Evolutionary conservation across 2,329 filamentous ascomycete species (phyloP), one percentile per base, ranked within the genome.

Genomic region (Pseudodiploospora longispora): DNA sequence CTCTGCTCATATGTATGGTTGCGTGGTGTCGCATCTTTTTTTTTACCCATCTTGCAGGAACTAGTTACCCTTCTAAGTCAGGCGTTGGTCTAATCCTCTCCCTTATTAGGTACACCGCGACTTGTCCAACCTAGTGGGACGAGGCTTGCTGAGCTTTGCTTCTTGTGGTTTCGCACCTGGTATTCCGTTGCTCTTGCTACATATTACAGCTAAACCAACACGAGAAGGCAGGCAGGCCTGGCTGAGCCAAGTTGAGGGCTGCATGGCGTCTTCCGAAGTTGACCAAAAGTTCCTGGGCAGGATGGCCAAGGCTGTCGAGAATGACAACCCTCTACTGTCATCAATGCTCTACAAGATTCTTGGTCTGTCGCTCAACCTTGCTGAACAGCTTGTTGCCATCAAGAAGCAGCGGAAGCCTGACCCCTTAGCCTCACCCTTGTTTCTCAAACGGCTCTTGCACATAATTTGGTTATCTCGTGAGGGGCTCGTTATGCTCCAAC

Each of bases 381-480:
- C 89, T 3, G 81, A 84, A 46, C 87, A 91, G 58, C 80, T 97
- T 32, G 76, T 91, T 48, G 80, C 82, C 39, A 91, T 90, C 6
- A 82, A 88, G 53, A 91, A 87, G 63, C 76, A 93, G 42, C 86
- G 89, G 36, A 82, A 82, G 50, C 74, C 89, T n/a, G 89, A 95
- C 56, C 78, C 80, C 5, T 81, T 83, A n/a, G 76, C 83, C 38
- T 80, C 87, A 49, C 86, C 87, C 2, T 83, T 87, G 52, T 87
- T 87, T 3, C 74, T 95, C 10, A 81, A 93, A 52, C 77, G 95
- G 28, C 88, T 95, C 42, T 65, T 77, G 57, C 89, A 95, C 63
- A 96, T 98, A 53, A 78, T 97, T 58, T 98, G 91, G 90, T 83
- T 98, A 42, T 87, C 91, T 1, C 80, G 90, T 30, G 93, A 98